These are phyloP conservation scores for Tuber indicum DNA, from an alignment of 495 filamentous ascomycete genomes.

Conservation along the genomic window DNA sequence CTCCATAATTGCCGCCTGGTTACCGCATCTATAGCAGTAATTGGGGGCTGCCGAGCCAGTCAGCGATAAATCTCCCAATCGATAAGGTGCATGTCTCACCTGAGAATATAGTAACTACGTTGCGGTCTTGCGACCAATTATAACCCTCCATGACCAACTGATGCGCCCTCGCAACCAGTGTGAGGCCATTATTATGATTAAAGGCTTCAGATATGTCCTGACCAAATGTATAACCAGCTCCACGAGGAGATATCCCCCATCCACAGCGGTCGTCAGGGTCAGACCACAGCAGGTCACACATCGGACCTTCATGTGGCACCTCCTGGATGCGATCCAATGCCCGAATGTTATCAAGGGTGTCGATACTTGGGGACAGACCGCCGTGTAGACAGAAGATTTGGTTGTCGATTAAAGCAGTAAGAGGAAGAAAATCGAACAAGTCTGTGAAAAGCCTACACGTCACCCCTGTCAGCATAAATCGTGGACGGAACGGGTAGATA, in stretches of 20 bases:
- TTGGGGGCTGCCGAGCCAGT: conserved; percentile 63
- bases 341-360: conserved; percentile 96
- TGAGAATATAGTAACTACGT: conserved; percentile 98
- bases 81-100: conserved; percentile 51
- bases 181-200: conserved; percentile 99
- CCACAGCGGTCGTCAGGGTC: conserved; percentile 98
- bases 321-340: conserved; percentile 95
- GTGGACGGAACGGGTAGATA: neutral
- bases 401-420: conserved; percentile 97
- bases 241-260: conserved; percentile 95
- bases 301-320: conserved; percentile 95
- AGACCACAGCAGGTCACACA: conserved; percentile 97
- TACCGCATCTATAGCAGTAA: conserved; percentile 97
- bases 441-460: conserved; percentile 64
- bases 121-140: conserved; percentile 95
- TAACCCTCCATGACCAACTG: conserved; percentile 98
- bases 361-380: conserved; percentile 90
- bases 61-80: conserved; percentile 20
- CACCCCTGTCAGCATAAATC: conserved; percentile 13
- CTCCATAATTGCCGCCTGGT: conserved; percentile 99
- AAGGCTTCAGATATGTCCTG: conserved; percentile 99
- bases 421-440: conserved; percentile 95
- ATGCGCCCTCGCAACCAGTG: conserved; percentile 86
- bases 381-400: conserved; percentile 99
- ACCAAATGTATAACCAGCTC: conserved; percentile 97